Evolutionary conservation across 2,329 filamentous ascomycete genomes (phyloP).

Genomic region (Fusarium sp.): DNA sequence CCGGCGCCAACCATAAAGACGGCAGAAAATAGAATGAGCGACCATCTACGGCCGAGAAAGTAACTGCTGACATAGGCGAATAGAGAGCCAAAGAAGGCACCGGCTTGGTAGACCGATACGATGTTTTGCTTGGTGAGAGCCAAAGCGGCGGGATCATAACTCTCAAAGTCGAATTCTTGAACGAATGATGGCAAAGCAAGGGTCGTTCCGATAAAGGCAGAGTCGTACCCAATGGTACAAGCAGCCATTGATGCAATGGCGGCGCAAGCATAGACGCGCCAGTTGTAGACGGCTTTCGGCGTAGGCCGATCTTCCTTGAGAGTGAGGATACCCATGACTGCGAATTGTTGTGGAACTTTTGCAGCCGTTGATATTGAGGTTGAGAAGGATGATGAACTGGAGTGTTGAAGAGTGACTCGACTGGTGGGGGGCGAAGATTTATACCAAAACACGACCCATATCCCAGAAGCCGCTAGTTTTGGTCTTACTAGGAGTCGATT

Average conservation of each 20-base stretch:
- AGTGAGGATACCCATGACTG: conserved; percentile 60
- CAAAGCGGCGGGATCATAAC: conserved; percentile 60
- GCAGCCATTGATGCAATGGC: conserved; percentile 67
- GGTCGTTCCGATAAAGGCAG: conserved; percentile 83
- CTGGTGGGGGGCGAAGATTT: conserved; percentile 40
- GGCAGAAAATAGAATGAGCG: conserved; percentile 69
- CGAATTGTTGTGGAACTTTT: background rate
- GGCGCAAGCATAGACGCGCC: conserved; percentile 68
- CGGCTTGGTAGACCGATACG: conserved; percentile 84
- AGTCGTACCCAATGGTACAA: conserved; percentile 72
- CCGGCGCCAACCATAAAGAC: conserved; percentile 79
- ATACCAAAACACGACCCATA: conserved; percentile 32
- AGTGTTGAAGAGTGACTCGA: conserved; percentile 11
- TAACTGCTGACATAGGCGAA: conserved; percentile 74
- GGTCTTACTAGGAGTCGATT: background rate
- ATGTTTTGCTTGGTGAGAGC: conserved; percentile 78
- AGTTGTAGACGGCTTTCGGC: conserved; percentile 69
- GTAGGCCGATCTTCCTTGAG: conserved; percentile 69
- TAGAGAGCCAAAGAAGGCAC: conserved; percentile 84
- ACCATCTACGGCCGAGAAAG: conserved; percentile 74
- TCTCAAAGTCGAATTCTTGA: conserved; percentile 73
- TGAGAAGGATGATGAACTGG: conserved; percentile 25
- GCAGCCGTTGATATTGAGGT: conserved; percentile 13
- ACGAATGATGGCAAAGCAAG: conserved; percentile 77
- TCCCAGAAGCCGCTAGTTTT: background rate